These are phyloP conservation scores for Ustilago loliicola DNA, from an alignment of 1,284 basidiomycete species.

Conservation along the genomic window DNA sequence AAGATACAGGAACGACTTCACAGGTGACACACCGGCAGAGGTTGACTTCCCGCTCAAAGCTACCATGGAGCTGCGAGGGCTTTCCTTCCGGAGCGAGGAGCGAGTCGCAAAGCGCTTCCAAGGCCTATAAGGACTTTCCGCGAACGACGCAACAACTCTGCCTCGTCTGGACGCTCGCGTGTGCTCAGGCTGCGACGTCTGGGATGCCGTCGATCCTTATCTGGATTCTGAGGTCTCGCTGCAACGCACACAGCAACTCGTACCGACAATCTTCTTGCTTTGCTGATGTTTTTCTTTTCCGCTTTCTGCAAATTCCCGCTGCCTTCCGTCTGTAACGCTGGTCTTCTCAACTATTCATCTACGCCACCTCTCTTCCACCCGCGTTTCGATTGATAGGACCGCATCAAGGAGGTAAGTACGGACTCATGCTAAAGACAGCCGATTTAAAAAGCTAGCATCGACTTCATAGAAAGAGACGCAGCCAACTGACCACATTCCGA, in stretches of 20 bases:
- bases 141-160: background rate
- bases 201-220: background rate
- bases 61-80: too few species aligned
- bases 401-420: conserved; percentile 74
- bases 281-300: background rate
- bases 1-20: too few species aligned
- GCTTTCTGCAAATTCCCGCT: background rate
- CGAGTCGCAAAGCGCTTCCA: background rate
- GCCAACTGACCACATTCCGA: background rate
- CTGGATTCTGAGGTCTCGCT: background rate
- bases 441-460: background rate
- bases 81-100: too few species aligned
- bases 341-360: background rate
- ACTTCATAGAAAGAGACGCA: background rate
- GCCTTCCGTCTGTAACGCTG: background rate
- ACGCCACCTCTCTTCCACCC: background rate
- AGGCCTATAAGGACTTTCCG: background rate
- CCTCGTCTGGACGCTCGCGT: background rate
- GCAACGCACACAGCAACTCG: background rate
- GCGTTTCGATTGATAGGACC: conserved; percentile 71
- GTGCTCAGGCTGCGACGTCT: background rate
- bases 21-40: too few species aligned
- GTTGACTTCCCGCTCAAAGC: too few species aligned
- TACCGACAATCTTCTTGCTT: background rate
- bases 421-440: too few species aligned